A percentile compares a stretch with the other conserved stretches of the same genome.
These are phyloP conservation scores for Penicillium turbatum DNA, from an alignment of 495 filamentous ascomycete species.

Conservation along the genomic window DNA sequence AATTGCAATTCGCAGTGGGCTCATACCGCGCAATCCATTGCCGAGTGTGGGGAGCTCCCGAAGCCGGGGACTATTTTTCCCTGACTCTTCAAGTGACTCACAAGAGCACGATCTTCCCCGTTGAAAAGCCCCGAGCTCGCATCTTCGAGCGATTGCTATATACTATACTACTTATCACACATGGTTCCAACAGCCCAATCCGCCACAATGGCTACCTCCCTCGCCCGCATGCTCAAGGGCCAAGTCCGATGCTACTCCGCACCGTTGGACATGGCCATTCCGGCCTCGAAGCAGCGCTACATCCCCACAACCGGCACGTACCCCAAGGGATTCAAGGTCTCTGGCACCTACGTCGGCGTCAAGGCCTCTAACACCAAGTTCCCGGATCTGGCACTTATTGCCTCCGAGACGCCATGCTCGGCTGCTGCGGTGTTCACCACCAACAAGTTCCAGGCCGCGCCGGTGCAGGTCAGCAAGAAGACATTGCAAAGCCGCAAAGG, in stretches of 20 bases:
- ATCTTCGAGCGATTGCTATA: not conserved
- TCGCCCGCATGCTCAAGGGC: conserved; percentile 41
- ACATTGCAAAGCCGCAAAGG: conserved; percentile 63
- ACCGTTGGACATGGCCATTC: conserved; percentile 56
- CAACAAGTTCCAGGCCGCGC: conserved; percentile 97
- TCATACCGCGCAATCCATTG: conserved; percentile 9
- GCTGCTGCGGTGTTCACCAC: conserved; percentile 94
- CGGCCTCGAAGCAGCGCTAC: conserved; percentile 77
- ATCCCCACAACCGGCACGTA: conserved; percentile 82
- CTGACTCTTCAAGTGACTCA: conserved; percentile 18
- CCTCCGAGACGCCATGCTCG: conserved; percentile 83
- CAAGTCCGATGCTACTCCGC: conserved; percentile 57
- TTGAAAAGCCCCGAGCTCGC: conserved; percentile 1
- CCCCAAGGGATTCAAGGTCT: conserved; percentile 83
- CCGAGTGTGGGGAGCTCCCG: conserved; percentile 19
- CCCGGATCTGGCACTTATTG: conserved; percentile 84
- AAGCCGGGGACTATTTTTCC: conserved; percentile 25
- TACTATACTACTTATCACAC: conserved; percentile 4
- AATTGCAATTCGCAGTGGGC: conserved; percentile 6
- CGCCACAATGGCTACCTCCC: conserved; percentile 34
- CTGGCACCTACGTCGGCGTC: conserved; percentile 86
- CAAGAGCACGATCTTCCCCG: not conserved
- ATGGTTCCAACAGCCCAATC: conserved; percentile 32
- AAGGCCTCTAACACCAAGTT: conserved; percentile 86
- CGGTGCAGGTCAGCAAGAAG: conserved; percentile 75